Evolutionary conservation across 2,329 filamentous ascomycete genomes (phyloP), one percentile per base, ranked within the genome.

Genomic region (Hymenoscyphus scutula): DNA sequence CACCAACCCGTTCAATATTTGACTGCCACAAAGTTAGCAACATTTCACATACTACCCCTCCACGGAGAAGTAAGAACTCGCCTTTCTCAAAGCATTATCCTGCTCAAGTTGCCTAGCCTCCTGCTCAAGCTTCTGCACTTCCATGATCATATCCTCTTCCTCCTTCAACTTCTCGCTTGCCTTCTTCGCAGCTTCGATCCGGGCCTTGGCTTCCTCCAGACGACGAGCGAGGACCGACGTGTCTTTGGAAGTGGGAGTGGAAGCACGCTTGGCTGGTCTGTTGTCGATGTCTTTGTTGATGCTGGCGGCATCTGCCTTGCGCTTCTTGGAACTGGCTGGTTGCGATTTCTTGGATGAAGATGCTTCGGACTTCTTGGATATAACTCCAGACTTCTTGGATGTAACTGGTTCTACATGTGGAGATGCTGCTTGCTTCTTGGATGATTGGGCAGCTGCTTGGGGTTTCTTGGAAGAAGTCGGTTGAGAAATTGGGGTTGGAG

Each of bases 101-200:
- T 19, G 11, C 8, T 38, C 54, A n/a, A n/a, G 17, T 19, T 19
- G 53, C 64, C 59, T 11, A 11, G 51, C 59, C 63, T 62, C 45
- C 7, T 34, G 10, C 10, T 61, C 34, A 25, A 64, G 19, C n/a
- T 51, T 32, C 8, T 53, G 51, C 34, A 63, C 51, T 23, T 64
- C 38, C 3, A 54, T 10, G 3, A 48, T n/a, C 3, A 54, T 15
- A 30, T 32, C 37, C 58, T 65, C 66, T 51, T 67, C 57, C 34
- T 57, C 55, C 11, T 56, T 17, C 5, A 62, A 13, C 23, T 38
- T 30, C 27, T 59, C 37, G 7, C 23, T 23, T 8, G 34, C 27
- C 13, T 51, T 48, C 34, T 48, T 23, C 6, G 61, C 61, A 27
- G 38, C 51, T 17, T 58, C 56, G 38, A 59, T 27, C 3, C 61